Percentiles rank a stretch among this genome's conserved stretches.
phyloP scores from a whole-genome alignment of 2,329 filamentous ascomycete species.

The Diaporthe sp. region DNA sequence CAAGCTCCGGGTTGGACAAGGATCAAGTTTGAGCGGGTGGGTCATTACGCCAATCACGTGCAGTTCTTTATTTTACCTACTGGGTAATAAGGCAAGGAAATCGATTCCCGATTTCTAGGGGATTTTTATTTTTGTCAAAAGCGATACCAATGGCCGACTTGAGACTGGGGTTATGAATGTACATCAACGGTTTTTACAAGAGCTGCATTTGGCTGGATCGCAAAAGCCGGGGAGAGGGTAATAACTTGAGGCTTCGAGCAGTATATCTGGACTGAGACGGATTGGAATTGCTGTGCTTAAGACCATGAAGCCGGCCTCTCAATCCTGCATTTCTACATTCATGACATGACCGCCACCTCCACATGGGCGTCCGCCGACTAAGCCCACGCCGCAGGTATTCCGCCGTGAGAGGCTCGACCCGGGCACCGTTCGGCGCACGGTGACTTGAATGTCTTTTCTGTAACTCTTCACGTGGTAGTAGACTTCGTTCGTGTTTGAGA shows the following conservation, averaged over 20 bases:
- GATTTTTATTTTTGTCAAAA: not conserved
- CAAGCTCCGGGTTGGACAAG: not conserved
- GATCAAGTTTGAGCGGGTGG: slow-evolving; percentile 1
- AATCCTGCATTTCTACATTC: slow-evolving; percentile 6
- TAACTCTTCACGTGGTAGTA: not conserved
- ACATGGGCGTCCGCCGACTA: not conserved
- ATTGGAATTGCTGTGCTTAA: not conserved
- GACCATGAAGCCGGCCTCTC: not conserved
- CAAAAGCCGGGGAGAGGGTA: not conserved
- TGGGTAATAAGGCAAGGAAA: not conserved
- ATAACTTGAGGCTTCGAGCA: not conserved
- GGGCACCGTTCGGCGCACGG: not conserved
- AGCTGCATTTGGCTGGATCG: not conserved
- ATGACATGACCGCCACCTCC: not conserved
- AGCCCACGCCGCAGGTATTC: slow-evolving; percentile 3
- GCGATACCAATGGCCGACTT: not conserved
- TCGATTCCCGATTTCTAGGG: not conserved
- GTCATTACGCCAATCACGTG: slow-evolving; percentile 28
- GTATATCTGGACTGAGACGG: not conserved
- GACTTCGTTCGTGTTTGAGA: slow-evolving; percentile 32
- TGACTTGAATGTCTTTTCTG: not conserved
- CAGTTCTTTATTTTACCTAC: not conserved
- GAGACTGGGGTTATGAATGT: not conserved
- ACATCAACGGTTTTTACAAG: not conserved
- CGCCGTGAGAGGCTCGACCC: not conserved